Base-by-base conservation (phyloP, 108 stramenopile genomes). In the Aurantiochytrium sp. region DNA sequence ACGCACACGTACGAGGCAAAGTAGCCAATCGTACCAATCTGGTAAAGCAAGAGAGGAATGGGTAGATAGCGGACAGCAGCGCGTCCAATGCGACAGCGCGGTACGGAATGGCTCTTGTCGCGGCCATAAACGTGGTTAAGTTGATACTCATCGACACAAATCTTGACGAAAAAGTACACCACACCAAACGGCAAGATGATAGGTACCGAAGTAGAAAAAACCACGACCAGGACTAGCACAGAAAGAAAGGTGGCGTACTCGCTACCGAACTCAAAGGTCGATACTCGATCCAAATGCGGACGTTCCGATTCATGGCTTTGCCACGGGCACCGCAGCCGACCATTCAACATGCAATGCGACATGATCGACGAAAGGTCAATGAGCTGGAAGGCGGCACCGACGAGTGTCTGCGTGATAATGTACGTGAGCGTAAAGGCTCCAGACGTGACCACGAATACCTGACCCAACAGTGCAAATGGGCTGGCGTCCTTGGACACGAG, bases 201-300 rank as follows among this genome's bases (percentile, higher is more conserved):
- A 12, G 76, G 76, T 16, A 83, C 76, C n/a, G 76, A 53, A 3
- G 51, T 83, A 23, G 76, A 83, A 35, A 83, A 83, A 2, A 83
- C 51, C 1, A 83, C 51, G 3, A 83, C 51, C 45, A 83, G 76
- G 18, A 53, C 45, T 1, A 83, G 76, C 4, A 83, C 76, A 47
- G 76, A 83, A 12, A 83, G 76, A 53, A 83, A 83, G 4, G 76
- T 83, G 49, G 76, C 76, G 51, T 83, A 83, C 76, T 83, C 76
- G 19, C 23, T 53, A 12, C 76, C 76, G 51, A 83, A 83, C 45
- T 83, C 76, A 35, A 83, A 83, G n/a, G 51, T 83, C 12, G 45
- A 53, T 18, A 42, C 42, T 14, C 42, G 35, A 8, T 42, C 35
- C 64, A 69, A 3, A 28, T 12, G 18, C 6, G n/a, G 6, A 23